A percentile compares a stretch with the other conserved stretches of the same genome.
Conservation (phyloP, 108 stramenopile species). For the Nannochloropsis gaditana region DNA sequence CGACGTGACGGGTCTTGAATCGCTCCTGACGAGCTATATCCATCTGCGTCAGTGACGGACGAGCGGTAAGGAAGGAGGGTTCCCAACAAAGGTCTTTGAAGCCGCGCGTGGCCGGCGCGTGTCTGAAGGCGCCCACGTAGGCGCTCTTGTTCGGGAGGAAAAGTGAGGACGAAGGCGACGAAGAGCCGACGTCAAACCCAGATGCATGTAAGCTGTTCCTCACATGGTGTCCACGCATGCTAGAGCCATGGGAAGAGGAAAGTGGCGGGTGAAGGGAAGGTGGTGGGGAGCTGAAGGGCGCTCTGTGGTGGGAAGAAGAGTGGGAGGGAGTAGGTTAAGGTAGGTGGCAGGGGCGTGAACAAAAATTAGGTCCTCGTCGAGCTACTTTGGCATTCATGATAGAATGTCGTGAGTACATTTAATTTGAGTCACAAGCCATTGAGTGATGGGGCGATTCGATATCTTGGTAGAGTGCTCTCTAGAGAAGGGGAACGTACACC, state of each 20-base stretch:
- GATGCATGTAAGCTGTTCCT: no score
- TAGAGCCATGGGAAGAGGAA: not conserved
- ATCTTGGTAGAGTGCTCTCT: no score
- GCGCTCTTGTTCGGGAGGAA: constrained; percentile 14
- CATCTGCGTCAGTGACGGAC: not conserved
- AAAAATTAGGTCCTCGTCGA: no score
- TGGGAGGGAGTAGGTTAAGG: not conserved
- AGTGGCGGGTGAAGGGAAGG: not conserved
- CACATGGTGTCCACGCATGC: no score
- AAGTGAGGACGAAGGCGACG: not conserved
- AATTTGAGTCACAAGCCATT: no score
- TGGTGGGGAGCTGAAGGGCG: not conserved
- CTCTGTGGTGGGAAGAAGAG: not conserved
- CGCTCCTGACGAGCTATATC: not conserved
- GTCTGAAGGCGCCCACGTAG: not conserved
- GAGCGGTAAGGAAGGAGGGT: not conserved
- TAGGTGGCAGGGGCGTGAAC: no score
- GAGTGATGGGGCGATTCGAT: no score
- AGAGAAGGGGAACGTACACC: not conserved
- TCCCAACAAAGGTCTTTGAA: not conserved
- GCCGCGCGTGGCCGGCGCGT: constrained; percentile 10
- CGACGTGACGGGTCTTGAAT: constrained; percentile 9
- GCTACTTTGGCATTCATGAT: no score
- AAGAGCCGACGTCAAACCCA: no score
- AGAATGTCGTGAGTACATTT: no score